Base-by-base conservation (phyloP, 176 grass and related monocot genomes). In the Eragrostis curvula region DNA sequence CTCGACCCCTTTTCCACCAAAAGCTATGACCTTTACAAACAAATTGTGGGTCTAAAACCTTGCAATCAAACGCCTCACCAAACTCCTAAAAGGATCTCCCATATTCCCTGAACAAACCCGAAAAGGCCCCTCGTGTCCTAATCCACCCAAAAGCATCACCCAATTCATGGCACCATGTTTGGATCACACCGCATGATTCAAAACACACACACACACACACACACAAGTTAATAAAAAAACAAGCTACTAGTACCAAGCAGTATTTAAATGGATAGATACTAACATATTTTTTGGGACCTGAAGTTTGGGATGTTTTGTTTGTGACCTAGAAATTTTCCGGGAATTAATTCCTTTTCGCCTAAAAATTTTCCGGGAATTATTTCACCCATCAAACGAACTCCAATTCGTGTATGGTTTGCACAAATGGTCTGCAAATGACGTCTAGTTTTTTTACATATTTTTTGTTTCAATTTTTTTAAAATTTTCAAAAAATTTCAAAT, bases 31-130 rank as follows among this genome's bases (percentile, higher is more conserved):
- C 44, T 27, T 21, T 18, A n/a, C 6, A 64, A 51, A 48, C 28
- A 32, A 62, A 27, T 49, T 36, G 75, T 49, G 48, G 16, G 41
- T 65, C 28, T 48, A 25, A 85, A 63, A 45, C 17, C 5, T 13
- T 13, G 52, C 83, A 61, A 77, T 85, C 55, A 28, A n/a, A 28
- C 74, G 49, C 53, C 21, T 62, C 42, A 70, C 40, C 41, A 25
- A 32, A 30, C 69, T 15, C 12, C 18, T 2, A 13, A 73, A 74
- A 70, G 42, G 66, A 51, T 71, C 29, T 36, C 66, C 24, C 17
- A 27, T 52, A 71, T 79, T 85, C 55, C 40, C 67, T 14, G 15
- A 61, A 85, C 56, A 85, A 66, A 65, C 10, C 15, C 15, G 32
- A 55, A 55, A 80, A 73, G 75, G 20, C 9, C 27, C 28, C 41